Base-by-base conservation (phyloP, 192 early-diverging fungal genomes). In the Entrophospora sp. region DNA sequence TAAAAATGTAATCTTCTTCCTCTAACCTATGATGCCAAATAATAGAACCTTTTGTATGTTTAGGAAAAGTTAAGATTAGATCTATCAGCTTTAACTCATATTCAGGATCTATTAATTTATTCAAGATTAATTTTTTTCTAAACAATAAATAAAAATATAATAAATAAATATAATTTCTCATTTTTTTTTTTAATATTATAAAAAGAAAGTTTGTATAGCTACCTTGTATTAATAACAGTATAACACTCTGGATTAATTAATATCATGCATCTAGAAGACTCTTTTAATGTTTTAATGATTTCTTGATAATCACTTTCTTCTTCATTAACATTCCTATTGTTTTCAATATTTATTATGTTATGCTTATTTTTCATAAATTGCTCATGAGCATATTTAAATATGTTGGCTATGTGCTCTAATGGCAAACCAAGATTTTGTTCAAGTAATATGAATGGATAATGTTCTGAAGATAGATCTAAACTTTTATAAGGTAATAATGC, bases 1-100 rank as follows among this genome's bases (percentile, higher is more conserved):
- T 6, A 22, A 20, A 28, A 10, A n/a, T 24, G 25, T 27, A 25
- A 43, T 71, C n/a, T n/a, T n/a, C n/a, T n/a, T n/a, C n/a, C n/a
- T n/a, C n/a, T n/a, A n/a, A 76, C 70, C 78, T 49, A 42, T 82
- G 81, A 67, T 78, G 61, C 81, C 81, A 82, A 14, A 78, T 73
- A 35, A 69, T 68, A 0, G 76, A 71, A 56, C 74, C 73, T 60
- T 79, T 82, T 18, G 78, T 71, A 24, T 82, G 77, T 58, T 71
- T 68, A 13, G 81, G 75, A 18, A 80, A 69, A 16, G 81, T 82
- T 12, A 82, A 71, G 4, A 77, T 69, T 24, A 75, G 64, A n/a
- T 79, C 63, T n/a, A 80, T 32, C 13, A 78, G 62, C n/a, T 57
- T 44, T 7, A 82, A 40, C 67, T 82, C 81, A 0, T 60, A 30